Evolutionary conservation across 1,284 basidiomycete genomes (phyloP), one percentile per base, ranked within the genome.

Genomic region (Pseudozyma hubeiensis): DNA sequence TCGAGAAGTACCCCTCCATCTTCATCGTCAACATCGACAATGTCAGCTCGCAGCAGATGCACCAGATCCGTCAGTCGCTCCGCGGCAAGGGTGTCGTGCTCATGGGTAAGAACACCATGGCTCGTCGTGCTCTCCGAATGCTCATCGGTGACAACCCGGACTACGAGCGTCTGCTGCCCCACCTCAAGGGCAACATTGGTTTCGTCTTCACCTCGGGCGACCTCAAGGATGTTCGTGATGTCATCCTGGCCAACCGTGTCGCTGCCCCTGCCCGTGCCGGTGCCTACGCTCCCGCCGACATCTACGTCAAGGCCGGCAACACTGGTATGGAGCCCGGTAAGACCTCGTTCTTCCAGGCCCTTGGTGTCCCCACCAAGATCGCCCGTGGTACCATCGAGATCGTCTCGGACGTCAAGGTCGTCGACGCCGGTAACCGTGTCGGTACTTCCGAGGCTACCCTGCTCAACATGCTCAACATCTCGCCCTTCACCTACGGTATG

Each of bases 61-160:
- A 97, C 86, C 94, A 97, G 87, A 98, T 99, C 85, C 95, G 97
- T 88, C 91, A 93, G 80, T 88, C 96, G 56, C 72, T 99, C 86
- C 94, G 97, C 83, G 94, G 94, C 85, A 94, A 93, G 87, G 97
- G 93, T 89, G 88, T 94, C 67, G 95, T 99, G 77, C 87, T 99
- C 82, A 99, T 99, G 97, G 96, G 96, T 85, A 99, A 99, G 89
- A 99, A 99, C 91, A 99, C 97, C 86, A 98, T 99, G 97, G 95
- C 98, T 84, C 93, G 96, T 87, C 94, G 96, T 85, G 96, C 94
- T 66, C 90, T 99, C 78, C 94, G 96, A 81, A 89, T 91, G 85
- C 90, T 98, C 86, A 89, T 98, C 83, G 70, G 89, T 78, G 96
- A 98, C 85, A 90, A 88, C 88, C 96, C 97, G 73, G 91, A 94